Evolutionary conservation across 345 rosid genomes (phyloP).

Genomic region (Dipteronia sinensis): DNA sequence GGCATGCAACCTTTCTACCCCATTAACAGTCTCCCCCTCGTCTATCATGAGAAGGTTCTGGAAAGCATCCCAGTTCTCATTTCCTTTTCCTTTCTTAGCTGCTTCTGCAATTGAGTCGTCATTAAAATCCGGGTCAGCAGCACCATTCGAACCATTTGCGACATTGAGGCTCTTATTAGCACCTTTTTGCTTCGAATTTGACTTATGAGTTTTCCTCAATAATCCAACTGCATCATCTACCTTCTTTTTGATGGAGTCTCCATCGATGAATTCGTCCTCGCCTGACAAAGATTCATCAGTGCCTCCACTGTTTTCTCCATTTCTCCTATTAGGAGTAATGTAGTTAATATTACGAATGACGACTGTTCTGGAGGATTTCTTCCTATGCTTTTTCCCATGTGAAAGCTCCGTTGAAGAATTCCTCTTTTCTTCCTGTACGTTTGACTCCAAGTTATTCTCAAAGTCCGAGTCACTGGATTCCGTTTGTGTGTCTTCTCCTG

Average conservation of each 20-base stretch:
- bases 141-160: constrained; percentile 30
- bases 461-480: constrained; percentile 56
- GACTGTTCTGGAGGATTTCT: constrained; percentile 66
- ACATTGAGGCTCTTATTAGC: constrained; percentile 24
- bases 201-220: constrained; percentile 38
- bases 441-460: constrained; percentile 55
- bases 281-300: constrained; percentile 44
- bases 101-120: constrained; percentile 25
- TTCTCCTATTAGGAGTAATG: constrained; percentile 77
- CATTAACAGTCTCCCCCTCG: constrained; percentile 33
- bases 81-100: constrained; percentile 36
- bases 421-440: constrained; percentile 42
- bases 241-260: constrained; percentile 50
- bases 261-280: constrained; percentile 53
- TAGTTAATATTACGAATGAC: constrained; percentile 87
- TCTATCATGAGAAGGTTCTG: constrained; percentile 67
- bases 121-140: constrained; percentile 17
- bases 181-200: constrained; percentile 37
- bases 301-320: constrained; percentile 40
- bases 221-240: constrained; percentile 63
- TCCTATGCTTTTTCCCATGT: constrained; percentile 49
- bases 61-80: constrained; percentile 71
- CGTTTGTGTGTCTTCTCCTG: constrained; percentile 45
- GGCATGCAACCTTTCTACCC: constrained; percentile 23
- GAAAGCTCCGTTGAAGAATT: constrained; percentile 40